These are phyloP conservation scores for Adansonia digitata DNA, from an alignment of 345 rosid species.

Conservation along the genomic window DNA sequence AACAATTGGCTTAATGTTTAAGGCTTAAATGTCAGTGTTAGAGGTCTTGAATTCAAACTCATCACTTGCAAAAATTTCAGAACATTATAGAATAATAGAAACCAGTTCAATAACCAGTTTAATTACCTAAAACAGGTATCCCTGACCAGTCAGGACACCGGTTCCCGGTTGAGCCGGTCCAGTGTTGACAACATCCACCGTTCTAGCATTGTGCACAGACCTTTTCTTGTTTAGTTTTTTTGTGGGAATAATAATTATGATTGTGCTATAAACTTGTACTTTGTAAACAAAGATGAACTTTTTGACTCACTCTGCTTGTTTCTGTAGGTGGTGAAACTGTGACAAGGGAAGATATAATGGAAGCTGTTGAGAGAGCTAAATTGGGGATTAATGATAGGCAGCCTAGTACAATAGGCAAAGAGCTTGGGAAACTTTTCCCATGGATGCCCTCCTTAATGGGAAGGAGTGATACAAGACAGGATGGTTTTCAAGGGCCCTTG, in stretches of 20 bases:
- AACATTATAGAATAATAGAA: too few species aligned
- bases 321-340: slow-evolving; percentile 63
- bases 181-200: neutral
- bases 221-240: neutral
- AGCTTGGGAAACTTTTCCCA: slow-evolving; percentile 76
- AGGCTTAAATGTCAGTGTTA: neutral
- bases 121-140: too few species aligned
- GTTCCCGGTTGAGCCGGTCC: neutral
- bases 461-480: slow-evolving; percentile 47
- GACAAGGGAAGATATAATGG: slow-evolving; percentile 92
- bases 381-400: slow-evolving; percentile 73
- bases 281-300: neutral
- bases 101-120: neutral
- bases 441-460: slow-evolving; percentile 84
- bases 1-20: neutral
- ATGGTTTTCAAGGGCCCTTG: slow-evolving; percentile 64
- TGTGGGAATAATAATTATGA: neutral
- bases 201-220: neutral
- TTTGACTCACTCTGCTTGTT: neutral
- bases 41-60: neutral
- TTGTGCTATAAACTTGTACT: neutral
- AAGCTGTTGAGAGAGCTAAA: slow-evolving; percentile 91
- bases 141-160: too few species aligned
- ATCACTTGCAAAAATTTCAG: too few species aligned
- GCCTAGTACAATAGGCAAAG: slow-evolving; percentile 55